Base-by-base conservation (phyloP, 352 stramenopile species). In the Phytophthora pistaciae region DNA sequence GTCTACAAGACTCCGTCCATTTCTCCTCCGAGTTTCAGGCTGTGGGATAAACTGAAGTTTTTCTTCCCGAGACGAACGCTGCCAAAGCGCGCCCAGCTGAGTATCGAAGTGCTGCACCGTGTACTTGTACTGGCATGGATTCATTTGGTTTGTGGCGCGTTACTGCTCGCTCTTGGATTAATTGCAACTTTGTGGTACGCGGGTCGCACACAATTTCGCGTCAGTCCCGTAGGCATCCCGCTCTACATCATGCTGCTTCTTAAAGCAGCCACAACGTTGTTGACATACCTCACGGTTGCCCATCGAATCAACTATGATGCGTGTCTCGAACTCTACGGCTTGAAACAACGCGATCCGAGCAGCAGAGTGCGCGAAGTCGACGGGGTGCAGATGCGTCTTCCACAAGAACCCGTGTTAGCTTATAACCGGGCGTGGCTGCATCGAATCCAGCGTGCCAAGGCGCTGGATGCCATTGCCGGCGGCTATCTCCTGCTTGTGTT, bases 51-150 rank as follows among this genome's bases (percentile, higher is more conserved):
- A 20, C 36, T 89, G 14, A 89, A 88, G 48, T 90, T 82, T 59
- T 78, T 93, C 53, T 92, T 93, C 56, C 87, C 87, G 0, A 81
- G 85, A 55, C 91, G 90, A 56, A 93, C 84, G 18, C 58, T 92
- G 11, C 87, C 87, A 0, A 80, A 72, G n/a, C 78, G 78, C 18
- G 74, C 72, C 5, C 62, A 91, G 20, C 65, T 95, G 49, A 93
- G 85, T 70, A 81, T 90, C 46, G 86, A 92, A 68, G 82, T 93
- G 50, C 69, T 95, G 40, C 85, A 92, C 57, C 86, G 88, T 27
- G 80, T 91, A 21, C 60, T 95, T 3, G 74, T 84, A 14, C 64
- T 95, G 6, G 72, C 91, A 23, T 95, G 85, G 85, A 80, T 95
- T 50, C 85, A 95, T 38, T 68, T 85, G 0, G 14, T 93, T n/a